Conservation (phyloP, 331 rosid genomes). For the Ulmus americana region DNA sequence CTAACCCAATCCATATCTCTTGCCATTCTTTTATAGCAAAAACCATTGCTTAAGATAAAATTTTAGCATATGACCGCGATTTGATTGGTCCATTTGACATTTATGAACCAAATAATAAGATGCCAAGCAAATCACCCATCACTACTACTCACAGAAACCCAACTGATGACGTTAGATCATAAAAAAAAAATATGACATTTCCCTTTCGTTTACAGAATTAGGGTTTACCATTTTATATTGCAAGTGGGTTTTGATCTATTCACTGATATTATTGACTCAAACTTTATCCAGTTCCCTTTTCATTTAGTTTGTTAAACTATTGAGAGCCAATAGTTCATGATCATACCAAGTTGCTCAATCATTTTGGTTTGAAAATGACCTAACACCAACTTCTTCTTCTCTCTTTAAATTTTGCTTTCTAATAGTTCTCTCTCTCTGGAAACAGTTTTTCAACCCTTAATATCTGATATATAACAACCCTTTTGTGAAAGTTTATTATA, state of each 20-base stretch:
- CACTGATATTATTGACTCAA: background rate
- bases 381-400: slow-evolving; percentile 1
- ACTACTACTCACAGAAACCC: background rate
- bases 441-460: no score
- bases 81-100: slow-evolving; percentile 1
- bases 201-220: background rate
- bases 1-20: background rate
- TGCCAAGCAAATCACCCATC: slow-evolving; percentile 14
- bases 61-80: background rate
- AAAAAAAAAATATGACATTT: background rate
- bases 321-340: background rate
- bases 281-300: background rate
- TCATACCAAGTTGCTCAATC: no score
- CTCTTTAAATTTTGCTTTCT: background rate
- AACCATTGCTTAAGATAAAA: background rate
- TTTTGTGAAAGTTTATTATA: no score
- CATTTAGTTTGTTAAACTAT: background rate
- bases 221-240: background rate
- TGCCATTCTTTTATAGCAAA: background rate
- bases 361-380: slow-evolving; percentile 7
- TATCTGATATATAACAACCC: no score
- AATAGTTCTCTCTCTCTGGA: no score
- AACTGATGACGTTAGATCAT: background rate
- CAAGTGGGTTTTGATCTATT: slow-evolving; percentile 16
- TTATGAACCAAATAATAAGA: slow-evolving; percentile 5